These are phyloP conservation scores for Glarea lozoyensis DNA, from an alignment of 495 filamentous ascomycete genomes.

Conservation along the genomic window DNA sequence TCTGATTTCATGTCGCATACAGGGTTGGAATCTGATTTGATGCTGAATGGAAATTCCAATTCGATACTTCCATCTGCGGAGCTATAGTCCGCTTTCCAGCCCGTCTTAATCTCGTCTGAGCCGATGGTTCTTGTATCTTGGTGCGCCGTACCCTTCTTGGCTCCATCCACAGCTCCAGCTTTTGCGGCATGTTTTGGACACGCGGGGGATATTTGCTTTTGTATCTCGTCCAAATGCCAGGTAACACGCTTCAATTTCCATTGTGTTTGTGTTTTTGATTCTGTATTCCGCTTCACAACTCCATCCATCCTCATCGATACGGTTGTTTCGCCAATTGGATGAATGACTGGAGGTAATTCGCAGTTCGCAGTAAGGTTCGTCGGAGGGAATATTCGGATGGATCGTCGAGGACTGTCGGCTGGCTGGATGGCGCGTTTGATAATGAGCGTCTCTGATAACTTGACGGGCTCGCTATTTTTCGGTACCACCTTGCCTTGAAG, in stretches of 20 bases:
- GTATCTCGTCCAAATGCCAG: slow-evolving; percentile 86
- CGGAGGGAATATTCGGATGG: slow-evolving; percentile 88
- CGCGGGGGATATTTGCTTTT: slow-evolving; percentile 69
- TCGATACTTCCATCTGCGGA: slow-evolving; percentile 64
- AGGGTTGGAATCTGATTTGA: slow-evolving; percentile 39
- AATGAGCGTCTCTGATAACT: slow-evolving; percentile 52
- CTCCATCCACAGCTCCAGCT: slow-evolving; percentile 46
- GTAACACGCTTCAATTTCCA: slow-evolving; percentile 86
- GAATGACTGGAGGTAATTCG: slow-evolving; percentile 69
- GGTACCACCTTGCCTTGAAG: slow-evolving; percentile 57
- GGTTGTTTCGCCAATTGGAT: slow-evolving; percentile 79
- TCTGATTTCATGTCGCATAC: slow-evolving; percentile 73
- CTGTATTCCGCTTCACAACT: slow-evolving; percentile 28
- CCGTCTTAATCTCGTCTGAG: slow-evolving; percentile 62
- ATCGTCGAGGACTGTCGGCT: slow-evolving; percentile 57
- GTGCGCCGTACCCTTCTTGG: slow-evolving; percentile 67
- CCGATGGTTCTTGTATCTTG: slow-evolving; percentile 69
- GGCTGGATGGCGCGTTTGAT: slow-evolving; percentile 64
- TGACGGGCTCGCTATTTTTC: slow-evolving; percentile 50
- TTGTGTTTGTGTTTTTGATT: slow-evolving; percentile 49
- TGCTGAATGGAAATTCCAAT: slow-evolving; percentile 67
- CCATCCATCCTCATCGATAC: slow-evolving; percentile 74
- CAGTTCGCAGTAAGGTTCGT: slow-evolving; percentile 83
- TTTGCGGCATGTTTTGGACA: slow-evolving; percentile 72
- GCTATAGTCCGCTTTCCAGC: slow-evolving; percentile 96